phyloP scores from a whole-genome alignment of 805 yeast species.

The Schizosaccharomyces osmophilus region DNA sequence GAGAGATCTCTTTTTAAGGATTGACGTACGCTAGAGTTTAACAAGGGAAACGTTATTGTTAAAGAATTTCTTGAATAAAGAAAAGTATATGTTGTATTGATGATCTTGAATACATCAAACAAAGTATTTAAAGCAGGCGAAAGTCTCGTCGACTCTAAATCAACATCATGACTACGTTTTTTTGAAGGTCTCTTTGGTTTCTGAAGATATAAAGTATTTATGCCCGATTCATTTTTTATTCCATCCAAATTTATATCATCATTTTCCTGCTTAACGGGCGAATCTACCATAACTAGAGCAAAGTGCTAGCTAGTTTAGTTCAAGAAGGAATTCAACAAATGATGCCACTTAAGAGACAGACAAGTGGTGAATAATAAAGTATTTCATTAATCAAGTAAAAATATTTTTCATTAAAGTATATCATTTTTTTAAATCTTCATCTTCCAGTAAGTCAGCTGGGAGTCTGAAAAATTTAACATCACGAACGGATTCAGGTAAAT shows the following conservation, averaged over 20 bases:
- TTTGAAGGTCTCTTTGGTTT: background rate
- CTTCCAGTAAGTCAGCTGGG: background rate
- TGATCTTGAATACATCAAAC: background rate
- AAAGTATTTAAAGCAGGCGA: background rate
- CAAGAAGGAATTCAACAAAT: too few relatives aligned
- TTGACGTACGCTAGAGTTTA: slow-evolving; percentile 28
- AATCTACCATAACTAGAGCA: too few relatives aligned
- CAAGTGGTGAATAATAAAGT: background rate
- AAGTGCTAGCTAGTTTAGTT: too few relatives aligned
- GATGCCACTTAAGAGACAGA: too few relatives aligned
- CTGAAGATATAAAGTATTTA: background rate
- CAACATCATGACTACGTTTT: background rate
- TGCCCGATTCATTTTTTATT: too few relatives aligned
- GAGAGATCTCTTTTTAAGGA: slow-evolving; percentile 15
- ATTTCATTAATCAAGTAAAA: background rate
- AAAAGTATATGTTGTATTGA: slow-evolving; percentile 32
- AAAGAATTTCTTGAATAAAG: slow-evolving; percentile 36
- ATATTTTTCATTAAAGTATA: background rate
- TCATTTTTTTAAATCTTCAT: background rate
- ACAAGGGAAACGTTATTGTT: slow-evolving; percentile 28
- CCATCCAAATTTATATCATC: too few relatives aligned
- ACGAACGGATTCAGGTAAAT: background rate
- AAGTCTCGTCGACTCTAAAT: background rate
- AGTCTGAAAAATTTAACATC: background rate
- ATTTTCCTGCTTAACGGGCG: too few relatives aligned